Evolutionary conservation across 2,329 filamentous ascomycete genomes (phyloP).

Genomic region (Huntiella bhutanensis): DNA sequence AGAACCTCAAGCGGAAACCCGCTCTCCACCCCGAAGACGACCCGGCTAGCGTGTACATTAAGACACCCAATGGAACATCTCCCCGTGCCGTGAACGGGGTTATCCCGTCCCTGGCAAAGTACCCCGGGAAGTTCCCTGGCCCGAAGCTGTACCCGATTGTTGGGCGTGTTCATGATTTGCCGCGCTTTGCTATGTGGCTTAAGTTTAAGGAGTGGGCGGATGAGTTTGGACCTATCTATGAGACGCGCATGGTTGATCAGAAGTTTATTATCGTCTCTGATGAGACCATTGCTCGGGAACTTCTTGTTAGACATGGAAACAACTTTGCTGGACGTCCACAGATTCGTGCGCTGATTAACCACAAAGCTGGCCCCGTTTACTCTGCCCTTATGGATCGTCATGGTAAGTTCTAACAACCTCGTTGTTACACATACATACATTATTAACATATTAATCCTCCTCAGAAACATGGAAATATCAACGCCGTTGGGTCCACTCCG

Average conservation of each 20-base stretch:
- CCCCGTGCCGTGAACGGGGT: conserved; percentile 12
- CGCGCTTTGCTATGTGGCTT: conserved; percentile 28
- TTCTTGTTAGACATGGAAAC: conserved; percentile 29
- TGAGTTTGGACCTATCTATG: conserved; percentile 24
- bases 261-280: conserved; percentile 28
- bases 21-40: background rate
- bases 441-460: background rate
- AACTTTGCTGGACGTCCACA: conserved; percentile 32
- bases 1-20: conserved; percentile 19
- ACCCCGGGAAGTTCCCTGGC: conserved; percentile 23
- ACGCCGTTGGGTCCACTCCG: conserved; percentile 32
- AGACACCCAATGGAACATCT: conserved; percentile 10
- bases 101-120: background rate
- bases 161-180: conserved; percentile 29
- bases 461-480: conserved; percentile 29
- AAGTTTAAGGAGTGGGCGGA: conserved; percentile 31
- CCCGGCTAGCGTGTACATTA: background rate
- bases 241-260: conserved; percentile 22
- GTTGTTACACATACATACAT: background rate
- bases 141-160: conserved; percentile 29
- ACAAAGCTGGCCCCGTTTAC: conserved; percentile 29
- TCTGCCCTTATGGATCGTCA: conserved; percentile 32
- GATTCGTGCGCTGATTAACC: conserved; percentile 28
- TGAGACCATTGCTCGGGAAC: conserved; percentile 28
- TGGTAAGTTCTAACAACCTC: conserved; percentile 18